Evolutionary conservation across 2,329 filamentous ascomycete genomes (phyloP), one percentile per base, ranked within the genome.

Genomic region (Bipolaris gigantea): DNA sequence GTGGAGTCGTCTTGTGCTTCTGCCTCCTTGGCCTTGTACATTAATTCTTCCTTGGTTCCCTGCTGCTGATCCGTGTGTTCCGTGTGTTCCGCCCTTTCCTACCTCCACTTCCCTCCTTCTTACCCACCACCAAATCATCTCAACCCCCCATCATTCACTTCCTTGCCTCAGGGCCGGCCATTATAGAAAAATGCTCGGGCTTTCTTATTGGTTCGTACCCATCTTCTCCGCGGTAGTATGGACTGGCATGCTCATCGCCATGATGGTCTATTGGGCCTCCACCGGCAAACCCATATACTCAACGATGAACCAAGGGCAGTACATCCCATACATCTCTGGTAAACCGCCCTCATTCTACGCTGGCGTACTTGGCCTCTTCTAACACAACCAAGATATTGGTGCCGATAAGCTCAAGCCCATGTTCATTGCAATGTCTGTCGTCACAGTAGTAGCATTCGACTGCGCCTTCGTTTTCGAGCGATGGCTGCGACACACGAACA

Each of bases 401-500:
- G 84, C 84, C 0, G 75, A 79, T 48, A 74, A 79, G 25, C 81
- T 92, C 16, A 89, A 92, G 70, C 89, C 90, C 2, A 80, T 93
- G 57, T 94, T 94, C 79, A 87, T 94, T 66, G 80, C 86, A 32
- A 88, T 89, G 64, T 86, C 83, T 66, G 78, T 80, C 49, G 76
- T 90, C 33, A 92, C 89, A 5, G 89, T 90, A 19, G 79, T 95
- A 44, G 87, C 89, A 57, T 87, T 99, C 67, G 89, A 96, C 76
- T 75, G 90, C 8, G 85, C 88, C 23, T 94, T 99, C 70, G 74
- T 89, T 48, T 79, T 88, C 13, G 93, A 97, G 77, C 86, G 92
- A 57, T 94, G 87, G 84, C 81, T 97, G 47, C 87, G 93, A 41
- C 92, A 97, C 75, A 81, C 79, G 19, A 90, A 91, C 8, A 87